phyloP scores from a whole-genome alignment of 1,284 basidiomycete genomes.

The Coriolopsis trogii region DNA sequence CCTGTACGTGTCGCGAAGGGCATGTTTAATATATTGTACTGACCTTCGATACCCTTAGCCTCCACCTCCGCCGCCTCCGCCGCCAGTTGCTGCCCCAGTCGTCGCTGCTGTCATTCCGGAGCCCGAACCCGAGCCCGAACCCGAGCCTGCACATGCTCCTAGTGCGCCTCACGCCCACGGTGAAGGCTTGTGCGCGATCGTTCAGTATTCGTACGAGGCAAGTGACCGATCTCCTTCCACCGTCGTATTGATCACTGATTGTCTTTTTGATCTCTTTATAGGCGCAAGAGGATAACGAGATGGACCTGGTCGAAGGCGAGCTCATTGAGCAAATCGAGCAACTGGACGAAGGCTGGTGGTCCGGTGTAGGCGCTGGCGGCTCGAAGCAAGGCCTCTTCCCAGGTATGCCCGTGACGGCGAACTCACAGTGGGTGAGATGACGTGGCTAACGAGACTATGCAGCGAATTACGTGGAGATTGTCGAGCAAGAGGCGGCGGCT shows the following conservation, averaged over 20 bases:
- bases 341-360: conserved; percentile 89
- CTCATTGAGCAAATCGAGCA: conserved; percentile 82
- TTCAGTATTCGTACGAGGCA: conserved; percentile 80
- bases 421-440: background rate
- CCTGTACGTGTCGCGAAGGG: conserved; percentile 10
- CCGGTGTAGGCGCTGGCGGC: conserved; percentile 67
- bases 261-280: conserved; percentile 25
- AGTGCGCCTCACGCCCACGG: conserved; percentile 36
- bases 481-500: conserved; percentile 47
- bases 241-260: background rate
- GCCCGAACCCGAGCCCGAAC: conserved; percentile 44
- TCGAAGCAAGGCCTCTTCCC: conserved; percentile 75
- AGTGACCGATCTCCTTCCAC: background rate
- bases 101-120: conserved; percentile 36
- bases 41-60: conserved; percentile 20
- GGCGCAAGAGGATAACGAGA: conserved; percentile 85
- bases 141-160: conserved; percentile 31
- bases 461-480: conserved; percentile 83
- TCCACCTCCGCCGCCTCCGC: conserved; percentile 37
- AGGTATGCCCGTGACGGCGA: conserved; percentile 42
- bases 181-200: conserved; percentile 62
- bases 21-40: background rate
- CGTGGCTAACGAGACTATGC: conserved; percentile 20
- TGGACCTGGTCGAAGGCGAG: conserved; percentile 80
- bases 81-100: conserved; percentile 32